These are phyloP conservation scores for Rhodamnia argentea DNA, from an alignment of 345 rosid species.

Conservation along the genomic window DNA sequence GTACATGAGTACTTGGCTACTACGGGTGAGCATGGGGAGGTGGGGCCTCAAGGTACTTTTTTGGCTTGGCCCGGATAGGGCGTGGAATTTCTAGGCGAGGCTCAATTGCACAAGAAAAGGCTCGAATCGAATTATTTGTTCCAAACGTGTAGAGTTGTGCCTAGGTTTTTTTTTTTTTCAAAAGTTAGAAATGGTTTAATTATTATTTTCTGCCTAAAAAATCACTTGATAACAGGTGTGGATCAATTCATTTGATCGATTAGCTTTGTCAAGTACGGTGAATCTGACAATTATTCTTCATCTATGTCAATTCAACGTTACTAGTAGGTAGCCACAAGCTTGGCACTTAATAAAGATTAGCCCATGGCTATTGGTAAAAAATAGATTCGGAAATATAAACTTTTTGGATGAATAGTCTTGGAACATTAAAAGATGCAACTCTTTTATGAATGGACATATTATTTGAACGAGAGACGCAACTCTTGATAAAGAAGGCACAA, in stretches of 20 bases:
- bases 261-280: neutral
- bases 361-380: neutral
- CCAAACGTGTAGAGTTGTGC: neutral
- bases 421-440: neutral
- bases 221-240: neutral
- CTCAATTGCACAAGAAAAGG: neutral
- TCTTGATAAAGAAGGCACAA: neutral
- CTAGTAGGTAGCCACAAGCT: neutral
- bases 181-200: neutral
- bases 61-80: fast-evolving
- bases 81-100: neutral
- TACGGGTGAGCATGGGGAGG: neutral
- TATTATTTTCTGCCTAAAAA: neutral
- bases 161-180: neutral
- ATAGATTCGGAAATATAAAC: neutral
- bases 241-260: neutral
- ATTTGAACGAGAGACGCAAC: neutral
- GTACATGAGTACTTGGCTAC: neutral
- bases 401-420: neutral
- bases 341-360: neutral
- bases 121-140: neutral
- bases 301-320: neutral
- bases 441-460: neutral
- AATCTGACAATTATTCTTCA: neutral
- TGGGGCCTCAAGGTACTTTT: neutral